Percentiles rank a stretch among this genome's conserved stretches.
These are phyloP conservation scores for Leucocoprinus leucothites DNA, from an alignment of 768 basidiomycete species.

Conservation along the genomic window DNA sequence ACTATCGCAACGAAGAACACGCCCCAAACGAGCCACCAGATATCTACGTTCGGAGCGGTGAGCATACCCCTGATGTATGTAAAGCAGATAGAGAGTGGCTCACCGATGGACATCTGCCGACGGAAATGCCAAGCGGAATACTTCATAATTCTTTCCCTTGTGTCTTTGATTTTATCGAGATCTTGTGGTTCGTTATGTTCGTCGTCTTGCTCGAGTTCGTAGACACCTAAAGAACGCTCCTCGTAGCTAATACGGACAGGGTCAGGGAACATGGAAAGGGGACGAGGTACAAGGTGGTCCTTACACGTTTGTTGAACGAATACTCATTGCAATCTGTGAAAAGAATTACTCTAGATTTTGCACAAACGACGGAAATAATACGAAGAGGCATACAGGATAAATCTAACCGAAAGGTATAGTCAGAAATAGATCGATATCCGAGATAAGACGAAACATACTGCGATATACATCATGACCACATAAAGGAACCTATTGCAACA, in stretches of 20 bases:
- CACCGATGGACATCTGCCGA: constrained; percentile 56
- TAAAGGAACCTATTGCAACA: constrained; percentile 51
- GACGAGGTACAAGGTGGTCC: constrained; percentile 11
- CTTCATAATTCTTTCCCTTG: constrained; percentile 42
- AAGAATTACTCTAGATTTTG: not conserved
- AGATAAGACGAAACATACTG: constrained; percentile 33
- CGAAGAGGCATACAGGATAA: constrained; percentile 33
- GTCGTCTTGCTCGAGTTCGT: constrained; percentile 48
- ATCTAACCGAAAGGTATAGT: constrained; percentile 25
- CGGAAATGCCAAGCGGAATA: constrained; percentile 58
- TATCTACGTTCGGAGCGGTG: constrained; percentile 35
- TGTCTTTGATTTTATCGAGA: constrained; percentile 28
- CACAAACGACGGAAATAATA: not conserved
- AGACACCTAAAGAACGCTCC: constrained; percentile 68
- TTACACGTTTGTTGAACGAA: constrained; percentile 66
- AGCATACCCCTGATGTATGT: no score
- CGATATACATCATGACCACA: constrained; percentile 77
- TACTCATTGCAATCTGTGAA: constrained; percentile 51
- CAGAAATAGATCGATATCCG: constrained; percentile 8
- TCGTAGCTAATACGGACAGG: constrained; percentile 47
- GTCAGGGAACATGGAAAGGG: not conserved
- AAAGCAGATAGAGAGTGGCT: constrained; percentile 17
- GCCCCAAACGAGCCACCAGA: constrained; percentile 79
- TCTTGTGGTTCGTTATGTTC: constrained; percentile 46
- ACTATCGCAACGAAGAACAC: constrained; percentile 72